Percentiles rank a stretch among this genome's conserved stretches.
Evolutionary conservation across 306 rosid genomes (phyloP).

Genomic region (Citrullus colocynthis): DNA sequence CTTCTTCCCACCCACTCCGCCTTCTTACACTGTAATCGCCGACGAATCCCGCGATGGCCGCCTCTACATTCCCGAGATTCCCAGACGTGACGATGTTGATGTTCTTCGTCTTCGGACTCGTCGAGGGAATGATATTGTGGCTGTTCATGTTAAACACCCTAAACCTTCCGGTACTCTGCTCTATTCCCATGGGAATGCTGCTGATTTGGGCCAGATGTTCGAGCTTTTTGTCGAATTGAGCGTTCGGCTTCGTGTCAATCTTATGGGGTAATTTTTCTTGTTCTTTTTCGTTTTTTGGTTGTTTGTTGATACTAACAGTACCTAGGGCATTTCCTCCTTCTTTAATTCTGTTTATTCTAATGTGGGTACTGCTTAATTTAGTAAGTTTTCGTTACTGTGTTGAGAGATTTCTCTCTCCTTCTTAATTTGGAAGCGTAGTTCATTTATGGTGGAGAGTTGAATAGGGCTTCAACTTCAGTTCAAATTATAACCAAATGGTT

Average conservation of each 20-base stretch:
- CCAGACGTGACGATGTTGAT: conserved; percentile 72
- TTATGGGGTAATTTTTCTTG: conserved; percentile 44
- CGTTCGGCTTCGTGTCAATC: conserved; percentile 63
- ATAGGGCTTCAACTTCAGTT: not conserved
- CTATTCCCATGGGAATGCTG: conserved; percentile 90
- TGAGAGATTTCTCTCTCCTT: not conserved
- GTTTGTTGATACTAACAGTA: not conserved
- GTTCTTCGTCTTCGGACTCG: conserved; percentile 60
- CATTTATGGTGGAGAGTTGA: not conserved
- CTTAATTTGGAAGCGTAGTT: not conserved
- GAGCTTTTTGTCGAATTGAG: conserved; percentile 86
- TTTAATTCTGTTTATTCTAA: not conserved
- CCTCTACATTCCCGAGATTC: conserved; percentile 54
- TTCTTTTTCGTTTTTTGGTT: not conserved
- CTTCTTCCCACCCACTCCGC: conserved; percentile 87
- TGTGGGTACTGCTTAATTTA: not conserved
- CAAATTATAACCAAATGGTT: not conserved
- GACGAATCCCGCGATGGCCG: conserved; percentile 19
- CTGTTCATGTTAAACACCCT: conserved; percentile 68
- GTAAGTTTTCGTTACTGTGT: not conserved
- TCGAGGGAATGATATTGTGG: conserved; percentile 70
- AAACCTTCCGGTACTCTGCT: conserved; percentile 68
- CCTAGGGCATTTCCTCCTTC: not conserved
- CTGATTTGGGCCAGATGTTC: conserved; percentile 92
- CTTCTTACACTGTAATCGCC: conserved; percentile 50